A percentile compares a stretch with the other conserved stretches of the same genome.
phyloP scores from a whole-genome alignment of 495 filamentous ascomycete species.

The Annulohypoxylon stygium region DNA sequence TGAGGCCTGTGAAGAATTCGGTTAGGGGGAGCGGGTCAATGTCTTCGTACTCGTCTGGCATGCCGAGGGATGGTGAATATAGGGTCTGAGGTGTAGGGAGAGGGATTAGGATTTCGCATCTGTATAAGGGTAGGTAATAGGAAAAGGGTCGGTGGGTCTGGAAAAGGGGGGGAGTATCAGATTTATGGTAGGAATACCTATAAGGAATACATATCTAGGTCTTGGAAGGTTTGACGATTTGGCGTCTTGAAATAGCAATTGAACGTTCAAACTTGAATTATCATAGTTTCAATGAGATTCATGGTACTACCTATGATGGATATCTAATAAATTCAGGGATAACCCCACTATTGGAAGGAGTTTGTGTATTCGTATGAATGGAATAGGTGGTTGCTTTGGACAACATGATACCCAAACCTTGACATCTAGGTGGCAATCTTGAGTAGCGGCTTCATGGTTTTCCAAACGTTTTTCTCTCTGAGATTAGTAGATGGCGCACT shows the following conservation, averaged over 20 bases:
- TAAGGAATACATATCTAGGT: background rate
- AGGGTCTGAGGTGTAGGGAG: background rate
- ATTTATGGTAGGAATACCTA: background rate
- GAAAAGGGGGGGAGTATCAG: background rate
- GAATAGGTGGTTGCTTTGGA: no score
- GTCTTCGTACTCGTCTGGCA: conserved; percentile 21
- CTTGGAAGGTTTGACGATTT: background rate
- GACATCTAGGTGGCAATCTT: no score
- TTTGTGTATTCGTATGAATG: no score
- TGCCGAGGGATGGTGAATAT: background rate
- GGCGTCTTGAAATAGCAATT: background rate
- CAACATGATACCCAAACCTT: no score
- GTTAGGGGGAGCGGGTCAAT: background rate
- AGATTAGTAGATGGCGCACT: no score
- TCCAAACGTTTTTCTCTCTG: no score
- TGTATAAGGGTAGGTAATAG: background rate
- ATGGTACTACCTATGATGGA: no score
- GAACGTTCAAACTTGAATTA: background rate
- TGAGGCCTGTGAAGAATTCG: conserved; percentile 23
- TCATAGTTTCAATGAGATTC: no score
- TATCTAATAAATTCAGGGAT: no score
- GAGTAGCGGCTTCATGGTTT: no score
- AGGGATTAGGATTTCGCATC: background rate
- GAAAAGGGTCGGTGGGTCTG: background rate
- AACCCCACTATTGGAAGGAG: no score